Evolutionary conservation across 768 basidiomycete genomes (phyloP).

Genomic region (Tylopilus sp.): DNA sequence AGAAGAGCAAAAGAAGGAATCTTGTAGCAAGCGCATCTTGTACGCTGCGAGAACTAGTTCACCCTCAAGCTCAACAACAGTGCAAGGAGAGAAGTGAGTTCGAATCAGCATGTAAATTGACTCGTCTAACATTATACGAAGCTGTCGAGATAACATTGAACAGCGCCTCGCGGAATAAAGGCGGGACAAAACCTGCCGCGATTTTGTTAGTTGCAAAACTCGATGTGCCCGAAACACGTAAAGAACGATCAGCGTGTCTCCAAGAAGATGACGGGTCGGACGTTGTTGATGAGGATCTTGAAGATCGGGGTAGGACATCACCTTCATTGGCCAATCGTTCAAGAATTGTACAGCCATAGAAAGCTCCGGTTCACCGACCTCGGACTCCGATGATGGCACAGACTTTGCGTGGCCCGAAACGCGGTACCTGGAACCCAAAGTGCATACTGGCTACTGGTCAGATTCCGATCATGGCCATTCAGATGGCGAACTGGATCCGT

Average conservation of each 20-base stretch:
- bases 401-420: conserved; percentile 14
- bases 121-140: conserved; percentile 19
- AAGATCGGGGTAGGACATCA: conserved; percentile 10
- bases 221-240: conserved; percentile 7
- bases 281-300: background rate
- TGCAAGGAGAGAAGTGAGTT: conserved; percentile 42
- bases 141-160: conserved; percentile 46
- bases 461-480: conserved; percentile 16
- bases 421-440: conserved; percentile 4
- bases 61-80: conserved; percentile 40
- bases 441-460: conserved; percentile 22
- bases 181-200: background rate
- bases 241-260: background rate
- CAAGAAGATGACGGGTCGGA: background rate
- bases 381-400: conserved; percentile 7
- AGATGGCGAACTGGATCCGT: conserved; percentile 20
- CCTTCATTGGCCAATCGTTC: background rate
- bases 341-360: background rate
- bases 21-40: conserved; percentile 52
- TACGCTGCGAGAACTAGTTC: conserved; percentile 51
- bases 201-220: conserved; percentile 21
- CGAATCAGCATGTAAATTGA: background rate
- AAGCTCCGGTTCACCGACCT: conserved; percentile 5
- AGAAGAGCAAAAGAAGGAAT: conserved; percentile 53
- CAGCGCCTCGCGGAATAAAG: conserved; percentile 19